These are phyloP conservation scores for Scutellaria barbata DNA, from an alignment of 257 asterid genomes.

Conservation along the genomic window DNA sequence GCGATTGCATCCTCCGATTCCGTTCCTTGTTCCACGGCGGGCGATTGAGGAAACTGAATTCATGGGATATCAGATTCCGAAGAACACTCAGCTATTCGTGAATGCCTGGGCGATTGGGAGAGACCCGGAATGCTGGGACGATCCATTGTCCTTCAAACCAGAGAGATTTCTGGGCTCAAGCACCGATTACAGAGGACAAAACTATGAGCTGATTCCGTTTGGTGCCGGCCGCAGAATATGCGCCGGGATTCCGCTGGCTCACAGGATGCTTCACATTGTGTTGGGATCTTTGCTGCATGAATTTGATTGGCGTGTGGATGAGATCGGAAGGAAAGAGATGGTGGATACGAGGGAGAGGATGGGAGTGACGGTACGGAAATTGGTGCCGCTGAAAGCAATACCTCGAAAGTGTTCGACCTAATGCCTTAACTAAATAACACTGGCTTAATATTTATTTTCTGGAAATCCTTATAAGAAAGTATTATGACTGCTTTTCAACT, in stretches of 20 bases:
- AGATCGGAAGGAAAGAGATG: constrained; percentile 29
- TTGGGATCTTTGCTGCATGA: constrained; percentile 60
- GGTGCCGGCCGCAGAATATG: constrained; percentile 70
- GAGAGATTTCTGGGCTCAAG: constrained; percentile 62
- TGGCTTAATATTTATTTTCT: no score
- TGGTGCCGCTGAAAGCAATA: constrained; percentile 53
- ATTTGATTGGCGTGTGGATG: constrained; percentile 61
- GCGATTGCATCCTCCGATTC: constrained; percentile 62
- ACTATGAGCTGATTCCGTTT: constrained; percentile 60
- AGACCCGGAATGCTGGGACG: constrained; percentile 57
- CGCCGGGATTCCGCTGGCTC: constrained; percentile 64
- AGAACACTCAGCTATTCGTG: constrained; percentile 55
- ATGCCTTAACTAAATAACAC: background rate
- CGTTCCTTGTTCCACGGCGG: constrained; percentile 57
- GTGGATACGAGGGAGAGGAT: constrained; percentile 56
- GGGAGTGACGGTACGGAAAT: constrained; percentile 56
- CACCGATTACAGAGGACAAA: constrained; percentile 60
- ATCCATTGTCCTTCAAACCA: constrained; percentile 53
- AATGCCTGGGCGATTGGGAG: constrained; percentile 71
- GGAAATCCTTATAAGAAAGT: background rate
- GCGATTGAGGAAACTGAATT: constrained; percentile 49
- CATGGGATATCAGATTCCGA: constrained; percentile 56
- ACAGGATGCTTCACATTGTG: constrained; percentile 64
- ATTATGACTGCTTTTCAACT: no score
- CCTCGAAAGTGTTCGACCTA: constrained; percentile 32